Base-by-base conservation (phyloP, 2,329 filamentous ascomycete genomes). In the Xylaria sp. region DNA sequence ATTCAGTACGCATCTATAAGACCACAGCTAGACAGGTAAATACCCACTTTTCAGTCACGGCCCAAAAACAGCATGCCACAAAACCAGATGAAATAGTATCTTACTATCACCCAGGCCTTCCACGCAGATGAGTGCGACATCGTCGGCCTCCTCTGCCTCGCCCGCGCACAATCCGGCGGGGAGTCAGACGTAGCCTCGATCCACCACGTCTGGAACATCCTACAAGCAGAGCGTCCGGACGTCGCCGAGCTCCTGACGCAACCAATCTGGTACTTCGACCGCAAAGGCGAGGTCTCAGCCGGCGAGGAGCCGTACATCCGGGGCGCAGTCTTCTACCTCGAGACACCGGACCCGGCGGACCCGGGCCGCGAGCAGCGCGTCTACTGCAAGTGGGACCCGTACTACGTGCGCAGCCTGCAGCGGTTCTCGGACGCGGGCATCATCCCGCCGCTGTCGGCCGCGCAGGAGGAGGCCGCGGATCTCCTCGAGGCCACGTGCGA, bases 201-300 rank as follows among this genome's bases (percentile, higher is more conserved):
- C 20, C 94, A 97, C 79, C 84, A 90, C 73, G 92, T 97, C 48
- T 97, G 92, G 89, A 97, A 97, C 81, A 87, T 87, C 46, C 85
- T 97, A 44, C 92, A 94, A 78, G 81, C 80, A 48, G 89, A 95
- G 78, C 86, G 92, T 28, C 93, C 93, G 0, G 93, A 95, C 76
- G 91, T 97, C 1, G 91, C 93, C 0, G 89, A 92, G 79, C 86
- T 90, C 6, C 84, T 97, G 63, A 91, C 92, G 0, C 82, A 90
- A 78, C 93, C 94, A 0, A 89, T 94, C 72, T 97, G 94, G 94
- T 96, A 97, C 83, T 95, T 97, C 79, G 94, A 97, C 81, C 91
- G 94, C 64, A 97, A 97, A 83, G 94, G 94, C 12, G 94, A 97
- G 83, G 89, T 88, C 0, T 92, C 89, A 25, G 82, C 85, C 15